Conservation (phyloP, 148 eudicot species). For the Dianthus caryophyllus region DNA sequence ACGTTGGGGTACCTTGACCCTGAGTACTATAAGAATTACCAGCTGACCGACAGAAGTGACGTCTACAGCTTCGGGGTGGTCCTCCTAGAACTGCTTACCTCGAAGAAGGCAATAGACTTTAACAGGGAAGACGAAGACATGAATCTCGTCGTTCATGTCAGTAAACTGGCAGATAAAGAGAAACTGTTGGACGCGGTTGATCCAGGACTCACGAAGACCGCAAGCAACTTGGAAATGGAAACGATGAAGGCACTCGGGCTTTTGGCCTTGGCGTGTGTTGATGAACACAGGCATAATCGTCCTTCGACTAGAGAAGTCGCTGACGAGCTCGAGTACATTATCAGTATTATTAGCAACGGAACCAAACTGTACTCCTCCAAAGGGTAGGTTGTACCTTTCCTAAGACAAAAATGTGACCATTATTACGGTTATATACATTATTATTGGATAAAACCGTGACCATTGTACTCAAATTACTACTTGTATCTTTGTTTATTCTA, state of each 20-base stretch:
- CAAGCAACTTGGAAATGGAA: conserved; percentile 41
- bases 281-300: conserved; percentile 51
- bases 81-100: conserved; percentile 44
- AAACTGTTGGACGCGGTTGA: conserved; percentile 44
- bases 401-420: no score
- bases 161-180: conserved; percentile 33
- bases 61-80: conserved; percentile 70
- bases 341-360: conserved; percentile 33
- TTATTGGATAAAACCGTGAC: no score
- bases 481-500: no score
- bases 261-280: conserved; percentile 49
- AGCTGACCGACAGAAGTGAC: conserved; percentile 49
- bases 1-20: conserved; percentile 62
- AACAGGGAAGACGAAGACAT: conserved; percentile 50
- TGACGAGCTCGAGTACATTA: conserved; percentile 55
- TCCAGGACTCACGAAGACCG: conserved; percentile 30
- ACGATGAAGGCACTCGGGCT: conserved; percentile 50
- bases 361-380: conserved; percentile 20
- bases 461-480: no score
- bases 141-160: conserved; percentile 48
- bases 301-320: conserved; percentile 62
- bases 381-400: conserved; percentile 2
- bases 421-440: no score
- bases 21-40: conserved; percentile 51
- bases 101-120: conserved; percentile 51